phyloP scores from a whole-genome alignment of 208 protist genomes.

The Trypanosoma melophagium region DNA sequence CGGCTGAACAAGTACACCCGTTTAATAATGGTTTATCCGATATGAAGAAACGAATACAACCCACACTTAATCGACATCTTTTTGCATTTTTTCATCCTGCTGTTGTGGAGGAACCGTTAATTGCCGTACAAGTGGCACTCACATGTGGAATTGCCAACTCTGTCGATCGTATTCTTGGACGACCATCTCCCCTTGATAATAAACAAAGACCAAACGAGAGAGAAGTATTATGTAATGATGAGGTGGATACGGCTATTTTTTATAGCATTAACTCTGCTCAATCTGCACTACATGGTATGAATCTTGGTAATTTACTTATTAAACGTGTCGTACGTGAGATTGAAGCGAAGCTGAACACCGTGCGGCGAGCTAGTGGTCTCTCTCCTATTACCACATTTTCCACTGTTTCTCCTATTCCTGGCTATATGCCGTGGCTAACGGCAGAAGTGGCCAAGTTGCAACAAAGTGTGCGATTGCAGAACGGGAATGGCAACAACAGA shows the following conservation, averaged over 20 bases:
- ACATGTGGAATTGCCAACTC: conserved; percentile 56
- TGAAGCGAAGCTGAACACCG: conserved; percentile 62
- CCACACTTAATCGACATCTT: conserved; percentile 60
- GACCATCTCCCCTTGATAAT: conserved; percentile 33
- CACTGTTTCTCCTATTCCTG: conserved; percentile 83
- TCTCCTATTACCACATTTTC: conserved; percentile 63
- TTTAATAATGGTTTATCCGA: conserved; percentile 59
- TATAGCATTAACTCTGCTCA: conserved; percentile 88
- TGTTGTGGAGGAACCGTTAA: conserved; percentile 81
- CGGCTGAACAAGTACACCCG: conserved; percentile 69
- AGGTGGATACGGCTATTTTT: conserved; percentile 83
- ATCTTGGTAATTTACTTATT: conserved; percentile 87
- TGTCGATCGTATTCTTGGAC: conserved; percentile 61
- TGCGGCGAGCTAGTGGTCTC: conserved; percentile 31
- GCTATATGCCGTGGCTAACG: conserved; percentile 72
- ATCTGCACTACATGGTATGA: conserved; percentile 71
- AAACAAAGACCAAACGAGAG: not conserved
- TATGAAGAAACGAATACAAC: conserved; percentile 73
- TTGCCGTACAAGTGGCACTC: conserved; percentile 82
- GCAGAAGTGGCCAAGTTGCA: conserved; percentile 48
- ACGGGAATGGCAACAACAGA: not conserved
- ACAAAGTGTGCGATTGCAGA: conserved; percentile 7
- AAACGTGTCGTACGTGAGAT: conserved; percentile 85
- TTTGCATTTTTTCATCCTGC: conserved; percentile 84
- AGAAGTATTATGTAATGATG: conserved; percentile 17